Conservation (phyloP, 2,329 filamentous ascomycete species). For the Fusarium scirpi region DNA sequence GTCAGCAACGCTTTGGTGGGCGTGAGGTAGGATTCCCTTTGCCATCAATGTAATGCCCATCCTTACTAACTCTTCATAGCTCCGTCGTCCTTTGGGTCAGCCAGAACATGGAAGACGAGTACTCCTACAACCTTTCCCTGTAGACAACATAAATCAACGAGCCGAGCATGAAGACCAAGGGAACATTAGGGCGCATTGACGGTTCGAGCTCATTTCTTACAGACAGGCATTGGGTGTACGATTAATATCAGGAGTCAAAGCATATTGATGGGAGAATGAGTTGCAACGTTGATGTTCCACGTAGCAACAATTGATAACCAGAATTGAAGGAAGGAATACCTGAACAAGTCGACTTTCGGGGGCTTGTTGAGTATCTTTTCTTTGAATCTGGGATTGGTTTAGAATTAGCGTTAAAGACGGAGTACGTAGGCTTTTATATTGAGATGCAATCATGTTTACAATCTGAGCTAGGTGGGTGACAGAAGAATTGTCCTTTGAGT, state of each 20-base stretch:
- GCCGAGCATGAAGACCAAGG: constrained; percentile 3
- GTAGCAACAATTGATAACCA: background rate
- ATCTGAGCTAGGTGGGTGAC: background rate
- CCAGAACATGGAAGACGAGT: constrained; percentile 80
- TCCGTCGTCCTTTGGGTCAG: constrained; percentile 75
- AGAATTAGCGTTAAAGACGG: constrained; percentile 26
- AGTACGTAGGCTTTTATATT: constrained; percentile 9
- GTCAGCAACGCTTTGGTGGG: constrained; percentile 73
- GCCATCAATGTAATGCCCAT: background rate
- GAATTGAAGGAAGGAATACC: background rate
- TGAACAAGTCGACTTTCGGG: constrained; percentile 3
- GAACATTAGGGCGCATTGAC: constrained; percentile 19
- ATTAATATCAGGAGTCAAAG: constrained; percentile 27
- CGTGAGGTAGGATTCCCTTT: constrained; percentile 60
- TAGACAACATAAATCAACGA: constrained; percentile 48
- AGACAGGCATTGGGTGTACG: constrained; percentile 24
- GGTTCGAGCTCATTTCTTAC: constrained; percentile 7
- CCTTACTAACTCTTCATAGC: constrained; percentile 53
- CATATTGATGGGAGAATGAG: constrained; percentile 10
- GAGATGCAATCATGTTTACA: background rate
- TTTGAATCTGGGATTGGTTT: constrained; percentile 18
- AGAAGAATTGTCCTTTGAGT: too few species aligned
- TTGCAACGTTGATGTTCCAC: background rate
- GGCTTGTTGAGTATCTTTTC: constrained; percentile 1
- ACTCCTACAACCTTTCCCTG: constrained; percentile 74